phyloP scores from a whole-genome alignment of 2,329 filamentous ascomycete genomes.

The Xylaria sp. region DNA sequence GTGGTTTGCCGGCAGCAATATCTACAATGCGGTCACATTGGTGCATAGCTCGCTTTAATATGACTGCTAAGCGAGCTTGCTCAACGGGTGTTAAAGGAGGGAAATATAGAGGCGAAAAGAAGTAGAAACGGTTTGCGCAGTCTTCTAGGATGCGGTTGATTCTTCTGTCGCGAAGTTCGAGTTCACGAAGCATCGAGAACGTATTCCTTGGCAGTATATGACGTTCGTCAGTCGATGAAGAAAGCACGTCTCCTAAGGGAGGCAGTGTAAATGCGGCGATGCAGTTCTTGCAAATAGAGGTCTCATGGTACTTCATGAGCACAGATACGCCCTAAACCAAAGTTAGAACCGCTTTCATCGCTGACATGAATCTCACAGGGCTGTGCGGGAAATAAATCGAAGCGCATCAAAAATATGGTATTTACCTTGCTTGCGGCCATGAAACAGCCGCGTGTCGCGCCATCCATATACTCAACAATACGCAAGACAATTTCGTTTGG shows the following conservation, averaged over 20 bases:
- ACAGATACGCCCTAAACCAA: conserved; percentile 23
- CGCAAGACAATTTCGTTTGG: conserved; percentile 41
- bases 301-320: conserved; percentile 36
- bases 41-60: conserved; percentile 39
- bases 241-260: conserved; percentile 40
- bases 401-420: background rate
- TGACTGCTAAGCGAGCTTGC: conserved; percentile 20
- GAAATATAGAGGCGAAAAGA: conserved; percentile 31
- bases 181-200: conserved; percentile 39
- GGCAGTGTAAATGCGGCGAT: conserved; percentile 20
- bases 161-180: conserved; percentile 42
- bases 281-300: conserved; percentile 37
- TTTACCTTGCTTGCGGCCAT: conserved; percentile 43
- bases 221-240: conserved; percentile 38
- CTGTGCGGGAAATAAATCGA: background rate
- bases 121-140: conserved; percentile 23
- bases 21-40: conserved; percentile 48
- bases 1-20: conserved; percentile 41
- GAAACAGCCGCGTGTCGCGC: conserved; percentile 32
- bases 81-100: conserved; percentile 27
- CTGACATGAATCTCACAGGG: background rate
- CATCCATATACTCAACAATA: conserved; percentile 43
- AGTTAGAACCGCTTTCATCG: conserved; percentile 9
- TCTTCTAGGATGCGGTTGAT: conserved; percentile 36
- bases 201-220: conserved; percentile 29